phyloP scores from a whole-genome alignment of 1,139 yeast genomes.

The Suhomyces choctaworum region DNA sequence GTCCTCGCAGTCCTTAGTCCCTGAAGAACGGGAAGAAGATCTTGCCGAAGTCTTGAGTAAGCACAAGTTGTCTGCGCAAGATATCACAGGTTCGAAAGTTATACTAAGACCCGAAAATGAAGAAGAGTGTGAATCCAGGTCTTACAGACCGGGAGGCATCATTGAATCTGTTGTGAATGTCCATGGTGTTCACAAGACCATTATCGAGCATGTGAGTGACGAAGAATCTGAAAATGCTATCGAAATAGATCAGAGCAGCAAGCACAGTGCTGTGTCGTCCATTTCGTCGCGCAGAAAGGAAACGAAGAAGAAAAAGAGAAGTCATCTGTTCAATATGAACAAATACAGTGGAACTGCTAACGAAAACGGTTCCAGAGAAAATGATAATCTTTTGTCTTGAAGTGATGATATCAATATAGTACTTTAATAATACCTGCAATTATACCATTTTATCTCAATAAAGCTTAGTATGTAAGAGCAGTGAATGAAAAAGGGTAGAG shows the following conservation, averaged over 20 bases:
- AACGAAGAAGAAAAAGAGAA: constrained; percentile 14
- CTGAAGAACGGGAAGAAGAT: constrained; percentile 33
- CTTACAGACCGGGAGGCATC: constrained; percentile 65
- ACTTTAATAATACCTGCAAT: not conserved
- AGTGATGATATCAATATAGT: not conserved
- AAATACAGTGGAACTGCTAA: constrained; percentile 6
- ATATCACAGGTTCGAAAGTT: not conserved
- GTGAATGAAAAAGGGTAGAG: no score
- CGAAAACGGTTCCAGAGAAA: constrained; percentile 4
- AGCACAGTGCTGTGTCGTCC: constrained; percentile 3
- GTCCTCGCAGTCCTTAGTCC: constrained; percentile 19
- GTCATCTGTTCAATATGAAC: constrained; percentile 19
- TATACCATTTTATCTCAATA: not conserved
- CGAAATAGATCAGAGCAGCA: constrained; percentile 8
- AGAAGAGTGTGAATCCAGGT: constrained; percentile 28
- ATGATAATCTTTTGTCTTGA: constrained; percentile 9
- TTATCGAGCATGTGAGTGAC: constrained; percentile 64
- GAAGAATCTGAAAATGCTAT: constrained; percentile 23
- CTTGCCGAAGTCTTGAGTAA: constrained; percentile 24
- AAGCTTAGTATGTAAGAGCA: no score
- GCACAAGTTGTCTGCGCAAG: not conserved
- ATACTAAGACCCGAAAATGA: constrained; percentile 1
- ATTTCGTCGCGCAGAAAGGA: constrained; percentile 2
- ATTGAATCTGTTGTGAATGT: constrained; percentile 83
- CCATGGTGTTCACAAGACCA: constrained; percentile 83